phyloP scores from a whole-genome alignment of 2,329 filamentous ascomycete genomes.

The Xylaria sp. region DNA sequence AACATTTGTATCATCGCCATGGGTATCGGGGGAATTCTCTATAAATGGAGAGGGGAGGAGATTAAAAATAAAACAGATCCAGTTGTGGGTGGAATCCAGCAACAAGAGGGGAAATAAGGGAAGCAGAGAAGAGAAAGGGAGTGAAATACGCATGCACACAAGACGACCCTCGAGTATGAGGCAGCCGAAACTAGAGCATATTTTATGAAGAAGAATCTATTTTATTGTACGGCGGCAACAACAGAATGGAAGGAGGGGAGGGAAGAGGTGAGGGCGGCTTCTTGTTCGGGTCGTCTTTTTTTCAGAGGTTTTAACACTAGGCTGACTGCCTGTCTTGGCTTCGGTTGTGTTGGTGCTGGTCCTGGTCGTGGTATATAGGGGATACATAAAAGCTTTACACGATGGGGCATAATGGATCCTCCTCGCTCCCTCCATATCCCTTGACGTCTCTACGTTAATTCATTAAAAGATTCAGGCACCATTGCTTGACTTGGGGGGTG shows the following conservation, averaged over 20 bases:
- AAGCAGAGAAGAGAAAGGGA: no score
- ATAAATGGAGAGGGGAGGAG: not conserved
- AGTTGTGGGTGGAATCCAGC: no score
- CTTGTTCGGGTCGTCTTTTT: slow-evolving; percentile 6
- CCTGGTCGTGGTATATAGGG: not conserved
- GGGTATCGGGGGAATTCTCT: slow-evolving; percentile 5
- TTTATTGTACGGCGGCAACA: no score
- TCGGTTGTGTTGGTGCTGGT: not conserved
- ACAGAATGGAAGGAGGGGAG: no score
- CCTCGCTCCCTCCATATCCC: not conserved
- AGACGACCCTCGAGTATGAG: no score
- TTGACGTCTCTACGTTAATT: no score
- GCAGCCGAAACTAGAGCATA: no score
- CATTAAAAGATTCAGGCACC: not conserved
- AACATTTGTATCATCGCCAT: not conserved
- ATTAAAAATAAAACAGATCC: no score
- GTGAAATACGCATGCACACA: no score
- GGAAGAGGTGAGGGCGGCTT: not conserved
- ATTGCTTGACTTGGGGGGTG: no score
- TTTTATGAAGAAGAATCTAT: no score
- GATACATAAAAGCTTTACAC: slow-evolving; percentile 22
- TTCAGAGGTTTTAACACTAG: no score
- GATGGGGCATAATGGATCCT: slow-evolving; percentile 5
- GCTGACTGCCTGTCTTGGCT: not conserved
- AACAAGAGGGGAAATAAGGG: not conserved